phyloP scores from a whole-genome alignment of 225 moss, liverwort and hornwort genomes.

The Bryum argenteum region DNA sequence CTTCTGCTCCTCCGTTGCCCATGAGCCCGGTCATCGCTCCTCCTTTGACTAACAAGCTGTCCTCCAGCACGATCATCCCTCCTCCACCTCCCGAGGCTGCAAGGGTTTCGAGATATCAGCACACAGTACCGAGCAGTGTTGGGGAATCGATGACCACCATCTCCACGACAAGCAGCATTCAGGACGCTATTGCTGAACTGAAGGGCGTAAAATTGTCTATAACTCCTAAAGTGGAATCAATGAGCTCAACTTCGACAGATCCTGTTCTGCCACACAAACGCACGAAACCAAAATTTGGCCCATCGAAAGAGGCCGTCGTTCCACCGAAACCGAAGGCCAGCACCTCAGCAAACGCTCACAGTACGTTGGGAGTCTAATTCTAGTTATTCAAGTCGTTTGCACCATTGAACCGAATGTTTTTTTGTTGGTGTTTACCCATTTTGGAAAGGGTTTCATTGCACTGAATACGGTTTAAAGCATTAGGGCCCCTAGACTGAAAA shows the following conservation, averaged over 20 bases:
- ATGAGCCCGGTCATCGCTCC: constrained; percentile 30
- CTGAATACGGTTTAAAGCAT: neutral
- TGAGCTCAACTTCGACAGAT: constrained; percentile 24
- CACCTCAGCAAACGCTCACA: constrained; percentile 40
- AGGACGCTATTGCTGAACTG: constrained; percentile 19
- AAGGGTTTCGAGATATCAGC: constrained; percentile 29
- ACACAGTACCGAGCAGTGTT: constrained; percentile 16
- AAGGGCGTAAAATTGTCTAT: constrained; percentile 5
- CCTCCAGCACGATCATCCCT: constrained; percentile 28
- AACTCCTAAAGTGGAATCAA: constrained; percentile 22
- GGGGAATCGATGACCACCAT: neutral
- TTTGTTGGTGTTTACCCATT: neutral
- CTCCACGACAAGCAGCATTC: constrained; percentile 17
- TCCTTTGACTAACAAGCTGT: constrained; percentile 26
- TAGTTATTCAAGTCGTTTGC: neutral
- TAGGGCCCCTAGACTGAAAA: neutral
- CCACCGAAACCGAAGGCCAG: constrained; percentile 31
- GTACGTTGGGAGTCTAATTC: constrained; percentile 33
- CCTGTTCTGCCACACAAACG: constrained; percentile 21
- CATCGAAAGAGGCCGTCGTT: constrained; percentile 28
- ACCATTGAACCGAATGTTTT: neutral
- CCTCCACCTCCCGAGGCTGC: constrained; percentile 34
- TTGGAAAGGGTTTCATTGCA: neutral
- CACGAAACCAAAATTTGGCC: constrained; percentile 24
- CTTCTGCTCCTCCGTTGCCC: constrained; percentile 32